Base-by-base conservation (phyloP, 108 stramenopile genomes). In the Skeletonema tropicum region DNA sequence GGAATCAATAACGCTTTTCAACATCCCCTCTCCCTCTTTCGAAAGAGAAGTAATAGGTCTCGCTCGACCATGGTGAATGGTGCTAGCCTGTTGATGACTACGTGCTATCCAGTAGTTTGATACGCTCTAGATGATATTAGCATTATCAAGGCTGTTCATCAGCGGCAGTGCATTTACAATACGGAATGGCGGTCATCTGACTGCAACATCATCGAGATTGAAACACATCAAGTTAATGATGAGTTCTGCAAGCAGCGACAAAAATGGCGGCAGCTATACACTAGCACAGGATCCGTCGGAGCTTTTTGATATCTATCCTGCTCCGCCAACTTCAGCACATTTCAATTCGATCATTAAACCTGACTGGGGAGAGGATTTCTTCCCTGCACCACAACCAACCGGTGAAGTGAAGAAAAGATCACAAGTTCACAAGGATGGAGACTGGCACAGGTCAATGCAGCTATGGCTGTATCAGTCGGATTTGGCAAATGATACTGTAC, bases 371-470 rank as follows among this genome's bases (percentile, higher is more conserved):
- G 66, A 75, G 5, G 25, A 48, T 4, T 75, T 71, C 66, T 74
- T 75, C 68, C 80, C 80, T 12, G 59, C 29, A 15, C 80, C 80
- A 19, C 64, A 62, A 66, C 66, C 74, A 3, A 82, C 74, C 12
- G 80, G 80, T n/a, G 17, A 57, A 31, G 64, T 73, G 39, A 82
- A 82, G 55, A 68, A 71, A 45, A 15, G 80, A 49, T 41, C 62
- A 35, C 48, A 42, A 35, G 74, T 82, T 25, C 80, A 82, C 64
- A 25, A 17, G 12, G 74, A 82, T 32, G 80, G 80, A 29, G 74
- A 82, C 66, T 82, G 80, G 80, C 80, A 82, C 65, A 69, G 80
- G 7, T 82, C 80, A 7, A 65, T 82, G 33, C 74, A 82, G 12
- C 64, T 71, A 46, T 82, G 80, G 80, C 55, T 82, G 48, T 69